Percentiles rank a stretch among this genome's conserved stretches.
These are phyloP conservation scores for Didymella sp. DNA, from an alignment of 2,329 filamentous ascomycete genomes.

Conservation along the genomic window DNA sequence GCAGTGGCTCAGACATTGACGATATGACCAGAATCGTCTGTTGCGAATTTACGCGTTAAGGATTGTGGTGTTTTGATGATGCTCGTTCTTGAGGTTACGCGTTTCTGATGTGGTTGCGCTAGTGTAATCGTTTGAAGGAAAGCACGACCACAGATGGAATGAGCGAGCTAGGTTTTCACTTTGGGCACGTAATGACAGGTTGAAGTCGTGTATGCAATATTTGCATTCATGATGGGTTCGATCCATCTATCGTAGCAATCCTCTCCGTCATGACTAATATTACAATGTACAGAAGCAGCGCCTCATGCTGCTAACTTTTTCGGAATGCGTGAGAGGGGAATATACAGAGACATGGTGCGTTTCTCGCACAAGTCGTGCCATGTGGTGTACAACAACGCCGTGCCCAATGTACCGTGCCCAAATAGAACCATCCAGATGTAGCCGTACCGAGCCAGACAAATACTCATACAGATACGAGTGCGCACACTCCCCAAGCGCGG, in stretches of 20 bases:
- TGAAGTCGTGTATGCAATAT: slow-evolving; percentile 1
- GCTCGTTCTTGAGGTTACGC: slow-evolving; percentile 2
- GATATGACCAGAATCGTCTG: background rate
- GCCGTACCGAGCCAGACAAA: slow-evolving; percentile 13
- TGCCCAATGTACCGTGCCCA: slow-evolving; percentile 20
- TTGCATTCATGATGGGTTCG: slow-evolving; percentile 12
- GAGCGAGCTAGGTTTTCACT: background rate
- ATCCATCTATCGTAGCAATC: slow-evolving; percentile 13
- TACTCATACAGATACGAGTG: slow-evolving; percentile 16
- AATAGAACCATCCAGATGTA: slow-evolving; percentile 15
- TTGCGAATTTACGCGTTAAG: background rate
- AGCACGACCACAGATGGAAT: slow-evolving; percentile 9
- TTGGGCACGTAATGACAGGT: background rate
- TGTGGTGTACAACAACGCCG: slow-evolving; percentile 14
- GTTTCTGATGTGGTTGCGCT: background rate
- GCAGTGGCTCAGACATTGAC: background rate
- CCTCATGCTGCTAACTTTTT: slow-evolving; percentile 11
- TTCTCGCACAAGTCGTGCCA: slow-evolving; percentile 2
- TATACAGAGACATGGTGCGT: slow-evolving; percentile 14
- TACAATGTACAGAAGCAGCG: slow-evolving; percentile 18
- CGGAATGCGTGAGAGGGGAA: slow-evolving; percentile 22
- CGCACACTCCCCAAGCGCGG: background rate
- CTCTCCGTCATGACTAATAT: slow-evolving; percentile 18
- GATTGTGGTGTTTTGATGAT: slow-evolving; percentile 6
- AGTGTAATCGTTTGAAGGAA: background rate